These are phyloP conservation scores for Abrus precatorius DNA, from an alignment of 306 rosid species.

Conservation along the genomic window DNA sequence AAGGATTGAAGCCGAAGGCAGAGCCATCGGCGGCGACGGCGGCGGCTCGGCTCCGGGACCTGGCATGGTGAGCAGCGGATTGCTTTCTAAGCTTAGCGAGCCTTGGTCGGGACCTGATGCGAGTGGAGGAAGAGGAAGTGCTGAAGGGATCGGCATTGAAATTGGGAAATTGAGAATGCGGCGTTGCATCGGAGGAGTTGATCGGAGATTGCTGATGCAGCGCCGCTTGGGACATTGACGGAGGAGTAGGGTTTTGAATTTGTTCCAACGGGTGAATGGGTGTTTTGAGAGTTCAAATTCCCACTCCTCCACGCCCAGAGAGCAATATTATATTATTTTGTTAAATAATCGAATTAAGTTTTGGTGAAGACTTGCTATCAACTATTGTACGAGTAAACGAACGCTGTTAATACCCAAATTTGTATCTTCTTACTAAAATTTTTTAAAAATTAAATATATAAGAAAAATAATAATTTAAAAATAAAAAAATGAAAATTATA, in stretches of 20 bases:
- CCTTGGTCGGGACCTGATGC: slow-evolving; percentile 66
- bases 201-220: slow-evolving; percentile 60
- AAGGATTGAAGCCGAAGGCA: slow-evolving; percentile 55
- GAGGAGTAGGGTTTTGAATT: slow-evolving; percentile 54
- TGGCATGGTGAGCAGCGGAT: slow-evolving; percentile 60
- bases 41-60: slow-evolving; percentile 53
- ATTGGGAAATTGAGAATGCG: slow-evolving; percentile 42
- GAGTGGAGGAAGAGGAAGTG: slow-evolving; percentile 44
- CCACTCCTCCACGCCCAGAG: slow-evolving; percentile 1
- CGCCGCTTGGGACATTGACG: slow-evolving; percentile 66
- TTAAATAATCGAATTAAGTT: too few relatives aligned
- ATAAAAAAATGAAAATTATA: too few relatives aligned
- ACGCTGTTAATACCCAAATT: too few relatives aligned
- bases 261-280: background rate
- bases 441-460: too few relatives aligned
- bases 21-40: slow-evolving; percentile 35
- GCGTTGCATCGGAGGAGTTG: slow-evolving; percentile 46
- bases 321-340: background rate
- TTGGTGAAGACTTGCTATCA: too few relatives aligned
- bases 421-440: too few relatives aligned
- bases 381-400: too few relatives aligned
- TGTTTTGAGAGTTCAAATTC: slow-evolving; percentile 37
- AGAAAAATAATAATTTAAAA: too few relatives aligned
- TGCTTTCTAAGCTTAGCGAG: slow-evolving; percentile 74
- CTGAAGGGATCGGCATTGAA: slow-evolving; percentile 45